phyloP scores from a whole-genome alignment of 208 protist species.

The Leptomonas seymouri region DNA sequence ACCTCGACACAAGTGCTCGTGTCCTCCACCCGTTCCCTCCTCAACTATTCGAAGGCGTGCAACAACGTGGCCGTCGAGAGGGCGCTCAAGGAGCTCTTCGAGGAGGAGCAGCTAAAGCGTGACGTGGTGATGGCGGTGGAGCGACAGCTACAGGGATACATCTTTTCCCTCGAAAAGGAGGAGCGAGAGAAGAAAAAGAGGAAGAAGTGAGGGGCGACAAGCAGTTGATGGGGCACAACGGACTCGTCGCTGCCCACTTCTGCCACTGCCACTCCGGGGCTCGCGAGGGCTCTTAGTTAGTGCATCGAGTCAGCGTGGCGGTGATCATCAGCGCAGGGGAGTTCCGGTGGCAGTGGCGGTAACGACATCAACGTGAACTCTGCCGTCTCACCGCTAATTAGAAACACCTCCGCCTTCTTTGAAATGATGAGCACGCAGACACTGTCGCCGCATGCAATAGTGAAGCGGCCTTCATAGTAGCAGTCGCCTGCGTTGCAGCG shows the following conservation, averaged over 20 bases:
- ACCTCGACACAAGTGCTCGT: neutral
- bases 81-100: conserved; percentile 22
- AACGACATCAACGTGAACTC: neutral
- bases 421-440: neutral
- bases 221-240: neutral
- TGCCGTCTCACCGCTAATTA: neutral
- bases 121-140: conserved; percentile 47
- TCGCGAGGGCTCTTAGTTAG: neutral
- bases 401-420: conserved; percentile 15
- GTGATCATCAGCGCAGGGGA: neutral
- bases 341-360: neutral
- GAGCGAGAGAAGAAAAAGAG: neutral
- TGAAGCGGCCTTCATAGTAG: conserved; percentile 3
- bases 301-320: too few relatives aligned
- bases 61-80: conserved; percentile 7
- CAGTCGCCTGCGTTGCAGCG: neutral
- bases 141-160: conserved; percentile 45
- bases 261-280: neutral
- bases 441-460: neutral
- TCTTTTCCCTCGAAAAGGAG: conserved; percentile 15
- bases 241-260: neutral
- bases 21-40: conserved; percentile 27
- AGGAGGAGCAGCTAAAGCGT: conserved; percentile 52
- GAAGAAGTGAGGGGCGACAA: neutral
- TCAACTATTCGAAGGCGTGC: conserved; percentile 36